Evolutionary conservation across 2,329 filamentous ascomycete species (phyloP).

Genomic region (Trichoderma guizhouense): DNA sequence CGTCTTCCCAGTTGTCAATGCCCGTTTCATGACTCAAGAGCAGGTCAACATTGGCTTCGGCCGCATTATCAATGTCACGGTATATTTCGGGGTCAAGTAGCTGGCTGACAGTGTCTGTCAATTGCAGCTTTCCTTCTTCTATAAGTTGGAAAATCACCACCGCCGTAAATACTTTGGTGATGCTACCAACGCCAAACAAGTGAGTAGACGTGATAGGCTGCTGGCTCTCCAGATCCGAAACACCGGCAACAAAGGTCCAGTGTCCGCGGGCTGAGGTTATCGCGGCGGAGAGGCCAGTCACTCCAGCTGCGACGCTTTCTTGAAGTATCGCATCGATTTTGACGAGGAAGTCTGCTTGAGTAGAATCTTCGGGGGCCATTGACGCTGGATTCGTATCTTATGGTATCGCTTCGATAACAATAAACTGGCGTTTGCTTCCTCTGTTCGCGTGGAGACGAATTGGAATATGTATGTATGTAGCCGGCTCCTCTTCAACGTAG

Average conservation of each 20-base stretch:
- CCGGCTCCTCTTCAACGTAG: not conserved
- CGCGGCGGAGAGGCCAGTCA: constrained; percentile 17
- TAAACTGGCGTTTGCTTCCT: not conserved
- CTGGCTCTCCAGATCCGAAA: not conserved
- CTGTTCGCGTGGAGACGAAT: not conserved
- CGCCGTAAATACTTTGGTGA: constrained; percentile 21
- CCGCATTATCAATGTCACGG: constrained; percentile 16
- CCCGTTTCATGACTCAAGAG: constrained; percentile 18
- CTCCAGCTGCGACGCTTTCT: constrained; percentile 3
- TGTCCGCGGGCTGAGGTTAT: not conserved
- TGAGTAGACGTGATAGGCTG: constrained; percentile 12
- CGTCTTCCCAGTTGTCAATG: constrained; percentile 22
- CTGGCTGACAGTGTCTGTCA: constrained; percentile 16
- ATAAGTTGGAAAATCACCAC: constrained; percentile 20
- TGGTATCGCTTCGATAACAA: no score
- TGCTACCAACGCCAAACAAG: constrained; percentile 21
- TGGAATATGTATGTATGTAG: not conserved
- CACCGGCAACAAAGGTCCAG: constrained; percentile 15
- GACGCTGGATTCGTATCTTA: not conserved
- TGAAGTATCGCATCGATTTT: constrained; percentile 6
- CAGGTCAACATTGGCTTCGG: constrained; percentile 1
- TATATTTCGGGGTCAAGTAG: constrained; percentile 10
- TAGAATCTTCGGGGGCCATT: not conserved
- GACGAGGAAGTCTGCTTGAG: not conserved
- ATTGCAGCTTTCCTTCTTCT: constrained; percentile 18